A percentile compares a stretch with the other conserved stretches of the same genome.
phyloP scores from a whole-genome alignment of 2,329 filamentous ascomycete species.

The Tolypocladium sp. region DNA sequence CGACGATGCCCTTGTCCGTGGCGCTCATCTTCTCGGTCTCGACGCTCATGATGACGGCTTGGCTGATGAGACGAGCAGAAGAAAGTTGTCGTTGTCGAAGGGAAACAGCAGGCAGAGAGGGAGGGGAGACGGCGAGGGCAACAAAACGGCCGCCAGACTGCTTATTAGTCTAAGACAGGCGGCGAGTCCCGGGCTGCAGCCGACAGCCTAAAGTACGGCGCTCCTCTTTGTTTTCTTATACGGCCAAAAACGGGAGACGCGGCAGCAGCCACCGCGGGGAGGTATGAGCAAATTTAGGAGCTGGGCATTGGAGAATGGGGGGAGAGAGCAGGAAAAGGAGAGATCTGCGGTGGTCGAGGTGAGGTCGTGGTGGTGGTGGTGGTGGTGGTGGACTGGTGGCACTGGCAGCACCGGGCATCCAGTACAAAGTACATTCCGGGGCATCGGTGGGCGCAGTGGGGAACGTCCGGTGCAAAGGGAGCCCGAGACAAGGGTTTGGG shows the following conservation, averaged over 20 bases:
- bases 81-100: not conserved
- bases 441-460: not conserved
- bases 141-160: not conserved
- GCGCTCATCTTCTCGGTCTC: conserved; percentile 18
- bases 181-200: not conserved
- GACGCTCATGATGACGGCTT: conserved; percentile 2
- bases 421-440: not conserved
- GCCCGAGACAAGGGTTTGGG: not conserved
- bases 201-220: not conserved
- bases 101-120: not conserved
- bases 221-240: not conserved
- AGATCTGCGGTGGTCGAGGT: not conserved
- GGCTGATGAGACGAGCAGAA: not conserved
- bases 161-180: not conserved
- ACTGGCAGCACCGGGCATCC: not conserved
- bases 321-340: not conserved
- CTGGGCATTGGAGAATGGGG: not conserved
- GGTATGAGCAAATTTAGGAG: not conserved
- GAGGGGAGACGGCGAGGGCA: not conserved
- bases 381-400: not conserved
- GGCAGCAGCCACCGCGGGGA: not conserved
- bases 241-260: not conserved
- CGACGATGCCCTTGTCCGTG: conserved; percentile 10
- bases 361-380: not conserved
- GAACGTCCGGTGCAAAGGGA: not conserved